Conservation (phyloP, 2,329 filamentous ascomycete genomes). For the Arthrobotrys megalospora region DNA sequence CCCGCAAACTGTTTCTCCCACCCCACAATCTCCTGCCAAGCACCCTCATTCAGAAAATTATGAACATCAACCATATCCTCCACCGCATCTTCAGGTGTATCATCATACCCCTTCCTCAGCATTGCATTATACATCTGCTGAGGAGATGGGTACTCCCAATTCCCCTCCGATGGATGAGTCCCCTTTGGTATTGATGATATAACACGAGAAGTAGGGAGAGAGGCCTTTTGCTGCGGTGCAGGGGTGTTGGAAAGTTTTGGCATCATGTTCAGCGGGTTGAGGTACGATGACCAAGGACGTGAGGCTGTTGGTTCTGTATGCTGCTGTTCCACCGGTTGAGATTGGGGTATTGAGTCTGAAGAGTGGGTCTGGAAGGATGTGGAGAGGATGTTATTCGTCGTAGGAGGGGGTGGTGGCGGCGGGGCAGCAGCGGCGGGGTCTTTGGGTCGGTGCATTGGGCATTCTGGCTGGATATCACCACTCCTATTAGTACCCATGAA, state of each 20-base stretch:
- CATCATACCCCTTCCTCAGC: slow-evolving; percentile 93
- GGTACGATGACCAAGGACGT: slow-evolving; percentile 74
- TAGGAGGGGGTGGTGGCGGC: slow-evolving; percentile 63
- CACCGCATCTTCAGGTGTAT: slow-evolving; percentile 92
- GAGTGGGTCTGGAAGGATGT: slow-evolving; percentile 65
- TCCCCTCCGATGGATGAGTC: slow-evolving; percentile 75
- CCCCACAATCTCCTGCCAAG: slow-evolving; percentile 93
- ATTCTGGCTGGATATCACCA: slow-evolving; percentile 72
- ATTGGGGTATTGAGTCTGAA: slow-evolving; percentile 63
- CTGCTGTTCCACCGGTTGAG: slow-evolving; percentile 56
- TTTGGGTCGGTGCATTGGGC: slow-evolving; percentile 77
- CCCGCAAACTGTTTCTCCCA: slow-evolving; percentile 90
- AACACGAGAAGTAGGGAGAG: slow-evolving; percentile 85
- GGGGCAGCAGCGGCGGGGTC: slow-evolving; percentile 62
- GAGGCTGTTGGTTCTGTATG: slow-evolving; percentile 64
- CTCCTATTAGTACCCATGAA: slow-evolving; percentile 54
- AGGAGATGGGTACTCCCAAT: slow-evolving; percentile 98
- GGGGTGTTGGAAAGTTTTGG: slow-evolving; percentile 84
- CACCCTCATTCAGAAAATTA: slow-evolving; percentile 98
- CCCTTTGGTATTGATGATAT: slow-evolving; percentile 91
- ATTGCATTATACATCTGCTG: slow-evolving; percentile 99
- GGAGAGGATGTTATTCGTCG: slow-evolving; percentile 65
- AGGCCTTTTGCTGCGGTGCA: slow-evolving; percentile 79
- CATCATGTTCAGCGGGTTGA: slow-evolving; percentile 95
- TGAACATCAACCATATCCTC: slow-evolving; percentile 98